Evolutionary conservation across 176 grass and related monocot genomes (phyloP), one percentile per base, ranked within the genome.

Genomic region (Rhynchospora breviuscula): DNA sequence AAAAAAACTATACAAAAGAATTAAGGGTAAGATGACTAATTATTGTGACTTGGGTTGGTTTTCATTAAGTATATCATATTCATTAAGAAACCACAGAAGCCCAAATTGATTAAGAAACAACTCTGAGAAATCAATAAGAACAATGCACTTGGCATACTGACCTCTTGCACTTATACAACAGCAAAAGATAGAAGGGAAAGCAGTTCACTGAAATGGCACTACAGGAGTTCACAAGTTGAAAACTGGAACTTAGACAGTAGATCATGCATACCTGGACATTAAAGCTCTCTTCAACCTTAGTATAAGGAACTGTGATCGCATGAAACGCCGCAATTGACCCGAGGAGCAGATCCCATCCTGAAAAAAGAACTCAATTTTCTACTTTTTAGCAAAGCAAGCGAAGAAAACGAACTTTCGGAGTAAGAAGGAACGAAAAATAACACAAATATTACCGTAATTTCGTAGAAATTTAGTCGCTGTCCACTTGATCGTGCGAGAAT

Each of bases 211-310:
- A 69, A 44, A 68, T 45, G 67, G 35, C 1, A 69, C 10, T 7
- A 44, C n/a, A 7, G 1, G 4, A 68, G 15, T n/a, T 68, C 66
- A 17, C 33, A 68, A 43, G 43, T 68, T 68, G 66, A 44, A 44
- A 7, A 40, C 1, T 66, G 33, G 43, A 68, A 68, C 15, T 15
- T 63, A 91, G 85, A 66, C 29, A 6, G 26, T 13, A 6, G 46
- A 74, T 26, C 46, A 75, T 52, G 19, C 45, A 18, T 73, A 90
- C 96, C 89, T 92, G 91, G 52, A 93, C 89, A 78, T 95, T 95
- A 85, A 99, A 95, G 91, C 96, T 95, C 88, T 99, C 96, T 81
- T 99, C 96, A 70, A 93, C 91, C 86, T 96, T 99, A n/a, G 93
- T 99, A 80, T 96, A 95, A 18, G 91, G 93, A 52, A 89, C 86